Evolutionary conservation across 495 filamentous ascomycete species (phyloP), one percentile per base, ranked within the genome.

Genomic region (Penicillium desertorum): DNA sequence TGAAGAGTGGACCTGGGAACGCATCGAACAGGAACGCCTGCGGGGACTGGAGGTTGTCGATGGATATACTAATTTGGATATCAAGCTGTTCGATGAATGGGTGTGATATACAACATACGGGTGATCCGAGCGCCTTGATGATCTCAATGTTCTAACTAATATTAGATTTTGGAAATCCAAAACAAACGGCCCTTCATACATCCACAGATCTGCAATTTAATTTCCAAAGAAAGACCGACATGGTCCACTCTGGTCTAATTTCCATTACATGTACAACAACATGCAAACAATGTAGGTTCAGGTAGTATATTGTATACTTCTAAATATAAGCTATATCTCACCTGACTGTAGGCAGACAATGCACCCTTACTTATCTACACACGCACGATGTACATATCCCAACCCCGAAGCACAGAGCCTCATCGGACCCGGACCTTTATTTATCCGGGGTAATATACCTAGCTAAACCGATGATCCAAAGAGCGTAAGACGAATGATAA

Each of bases 1-100:
- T 29, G 70, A 67, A 2, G 78, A 79, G 46, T 85, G 79, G 78
- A 76, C 75, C 5, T 81, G 81, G 75, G 77, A 81, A 58, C 62
- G 71, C 5, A 77, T 88, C 22, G 85, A 88, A 56, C 71, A 72
- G 57, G 81, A 87, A 68, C 70, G 86, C 22, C 57, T 68, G 56
- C 72, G 83, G 43, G 85, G 84, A 11, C 62, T 86, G 61, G 64
- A 68, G 47, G 71, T 85, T 8, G 80, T 84, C 10, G 69, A 81
- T 55, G 71, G 77, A 19, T 83, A 81, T 62, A 66, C 72, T 17
- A 65, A 65, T 43, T 66, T 88, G 44, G 81, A 85, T 58, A 69
- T 65, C n/a, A 75, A 72, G 58, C 53, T 80, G 44, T 60, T 71
- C 50, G 71, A 67, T 12, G 75, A 80, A 62, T 78, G 71, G 72